Conservation (phyloP, 768 basidiomycete genomes). For the Amanita inopinata region DNA sequence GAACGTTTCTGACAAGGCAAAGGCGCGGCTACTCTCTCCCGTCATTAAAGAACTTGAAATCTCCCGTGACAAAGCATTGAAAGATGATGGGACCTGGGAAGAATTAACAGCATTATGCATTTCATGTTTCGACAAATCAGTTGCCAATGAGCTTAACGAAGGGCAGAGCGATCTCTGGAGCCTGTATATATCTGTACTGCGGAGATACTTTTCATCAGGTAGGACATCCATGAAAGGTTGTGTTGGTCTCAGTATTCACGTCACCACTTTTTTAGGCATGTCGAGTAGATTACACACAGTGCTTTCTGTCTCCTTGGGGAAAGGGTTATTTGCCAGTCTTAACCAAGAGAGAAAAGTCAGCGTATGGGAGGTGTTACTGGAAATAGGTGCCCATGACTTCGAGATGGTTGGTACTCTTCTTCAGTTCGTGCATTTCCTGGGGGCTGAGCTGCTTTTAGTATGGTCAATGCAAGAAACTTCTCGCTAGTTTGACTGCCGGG, state of each 20-base stretch:
- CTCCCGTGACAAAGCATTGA: slow-evolving; percentile 3
- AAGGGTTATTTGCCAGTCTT: slow-evolving; percentile 48
- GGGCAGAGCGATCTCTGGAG: slow-evolving; percentile 38
- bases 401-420: slow-evolving; percentile 33
- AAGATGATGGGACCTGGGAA: slow-evolving; percentile 11
- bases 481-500: slow-evolving; percentile 41
- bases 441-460: slow-evolving; percentile 25
- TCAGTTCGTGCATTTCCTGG: slow-evolving; percentile 6
- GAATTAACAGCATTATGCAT: slow-evolving; percentile 32
- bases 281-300: slow-evolving; percentile 27
- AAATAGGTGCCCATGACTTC: slow-evolving; percentile 35
- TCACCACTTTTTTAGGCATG: slow-evolving; percentile 24
- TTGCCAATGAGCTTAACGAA: slow-evolving; percentile 35
- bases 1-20: slow-evolving; percentile 36
- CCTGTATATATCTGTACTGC: slow-evolving; percentile 34
- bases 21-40: slow-evolving; percentile 48
- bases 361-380: slow-evolving; percentile 48
- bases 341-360: slow-evolving; percentile 42
- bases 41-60: slow-evolving; percentile 34
- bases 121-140: slow-evolving; percentile 43
- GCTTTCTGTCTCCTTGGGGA: slow-evolving; percentile 36
- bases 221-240: slow-evolving; percentile 4
- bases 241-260: neutral
- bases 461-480: slow-evolving; percentile 34
- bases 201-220: slow-evolving; percentile 39